Evolutionary conservation across 352 stramenopile species (phyloP), one percentile per base, ranked within the genome.

Genomic region (Globisporangium nagaii): DNA sequence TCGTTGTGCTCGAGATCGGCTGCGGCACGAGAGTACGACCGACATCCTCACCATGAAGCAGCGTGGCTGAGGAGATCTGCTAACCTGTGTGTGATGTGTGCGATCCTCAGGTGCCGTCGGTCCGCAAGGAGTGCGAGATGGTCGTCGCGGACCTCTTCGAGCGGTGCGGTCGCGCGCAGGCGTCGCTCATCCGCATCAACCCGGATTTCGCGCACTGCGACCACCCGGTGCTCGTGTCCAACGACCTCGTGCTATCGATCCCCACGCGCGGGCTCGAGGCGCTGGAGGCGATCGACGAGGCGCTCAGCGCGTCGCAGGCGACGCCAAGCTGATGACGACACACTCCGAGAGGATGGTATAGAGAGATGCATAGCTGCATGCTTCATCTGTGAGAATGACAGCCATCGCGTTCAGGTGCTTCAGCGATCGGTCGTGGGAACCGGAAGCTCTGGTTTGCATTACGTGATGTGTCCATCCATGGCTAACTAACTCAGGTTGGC

Each of bases 1-100:
- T 94, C 3, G 81, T 92, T 7, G 78, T 94, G 20, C 67, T 94
- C 19, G 84, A 94, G 51, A 94, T 94, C 24, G 84, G 84, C 35
- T 94, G 84, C 45, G 84, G 84, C 50, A 85, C 70, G 22, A 66
- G 77, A 52, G 80, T 90, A 70, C 42, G 68, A 19, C 6, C 24
- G 6, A 17, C 2, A 22, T 34, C 17, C 13, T 35, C 31, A 12
- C 36, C 1, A 9, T n/a, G 28, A n/a, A 2, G 11, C 10, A 8
- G 10, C 11, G 11, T 30, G 19, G 28, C 20, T 27, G 19, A n/a
- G 25, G 2, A 20, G 5, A 9, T 12, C 28, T 46, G 24, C 7
- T 48, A n/a, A 13, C 2, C 7, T 45, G 20, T 35, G 30, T 22
- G 15, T 39, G 30, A n/a, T n/a, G n/a, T n/a, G n/a, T n/a, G n/a